phyloP scores from a whole-genome alignment of 306 rosid genomes.

The Prunus padus region DNA sequence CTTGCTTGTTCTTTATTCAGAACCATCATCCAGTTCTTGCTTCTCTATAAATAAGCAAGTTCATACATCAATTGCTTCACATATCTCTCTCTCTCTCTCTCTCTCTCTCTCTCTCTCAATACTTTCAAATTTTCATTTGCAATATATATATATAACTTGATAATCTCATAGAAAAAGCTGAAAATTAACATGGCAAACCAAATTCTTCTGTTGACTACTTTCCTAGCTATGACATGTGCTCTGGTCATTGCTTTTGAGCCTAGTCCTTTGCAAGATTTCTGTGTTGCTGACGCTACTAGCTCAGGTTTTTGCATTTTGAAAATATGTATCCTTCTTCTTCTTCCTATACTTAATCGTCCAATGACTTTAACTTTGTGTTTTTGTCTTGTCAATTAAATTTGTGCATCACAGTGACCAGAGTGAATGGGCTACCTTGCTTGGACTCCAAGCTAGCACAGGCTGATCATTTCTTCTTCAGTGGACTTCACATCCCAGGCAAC shows the following conservation, averaged over 20 bases:
- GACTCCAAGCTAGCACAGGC: constrained; percentile 8
- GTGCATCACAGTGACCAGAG: neutral
- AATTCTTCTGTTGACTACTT: neutral
- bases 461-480: constrained; percentile 2
- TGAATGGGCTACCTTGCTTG: constrained; percentile 4
- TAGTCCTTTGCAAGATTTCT: constrained; percentile 32
- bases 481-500: constrained; percentile 5
- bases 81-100: neutral
- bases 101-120: neutral
- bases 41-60: neutral
- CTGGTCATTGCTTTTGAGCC: constrained; percentile 8
- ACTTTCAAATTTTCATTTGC: neutral
- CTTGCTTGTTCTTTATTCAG: neutral
- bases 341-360: neutral
- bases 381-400: neutral
- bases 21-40: neutral
- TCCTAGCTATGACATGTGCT: constrained; percentile 3
- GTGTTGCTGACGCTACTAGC: constrained; percentile 28
- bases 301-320: constrained; percentile 3
- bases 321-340: neutral
- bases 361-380: no score
- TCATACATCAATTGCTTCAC: neutral
- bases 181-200: constrained; percentile 2
- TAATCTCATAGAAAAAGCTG: neutral
- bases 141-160: constrained; percentile 1